Evolutionary conservation across 2,329 filamentous ascomycete genomes (phyloP).

Genomic region (Colletotrichum sp.): DNA sequence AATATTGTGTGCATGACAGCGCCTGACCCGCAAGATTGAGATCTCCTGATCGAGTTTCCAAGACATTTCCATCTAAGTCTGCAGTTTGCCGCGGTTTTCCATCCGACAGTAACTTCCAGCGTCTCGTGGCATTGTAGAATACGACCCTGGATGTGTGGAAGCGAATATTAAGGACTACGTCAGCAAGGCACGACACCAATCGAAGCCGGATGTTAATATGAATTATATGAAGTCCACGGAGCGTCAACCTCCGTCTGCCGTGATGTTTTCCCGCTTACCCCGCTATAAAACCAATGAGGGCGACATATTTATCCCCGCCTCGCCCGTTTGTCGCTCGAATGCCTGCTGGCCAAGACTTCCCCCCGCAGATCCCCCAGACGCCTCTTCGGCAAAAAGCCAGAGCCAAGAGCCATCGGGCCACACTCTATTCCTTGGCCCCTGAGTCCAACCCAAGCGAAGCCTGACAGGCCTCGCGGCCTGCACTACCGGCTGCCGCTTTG

Average conservation of each 20-base stretch:
- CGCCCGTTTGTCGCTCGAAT: not conserved
- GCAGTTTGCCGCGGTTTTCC: not conserved
- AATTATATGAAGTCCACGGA: not conserved
- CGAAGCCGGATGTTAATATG: not conserved
- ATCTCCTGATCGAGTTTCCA: not conserved
- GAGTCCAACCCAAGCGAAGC: not conserved
- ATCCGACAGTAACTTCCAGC: not conserved
- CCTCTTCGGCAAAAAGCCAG: constrained; percentile 3
- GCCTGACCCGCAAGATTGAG: not conserved
- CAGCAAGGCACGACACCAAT: not conserved
- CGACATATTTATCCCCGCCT: not conserved
- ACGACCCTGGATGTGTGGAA: not conserved
- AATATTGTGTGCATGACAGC: not conserved
- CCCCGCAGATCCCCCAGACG: constrained; percentile 7
- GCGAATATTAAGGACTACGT: not conserved
- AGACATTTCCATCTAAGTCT: not conserved
- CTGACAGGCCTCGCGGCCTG: not conserved
- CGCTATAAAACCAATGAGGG: not conserved
- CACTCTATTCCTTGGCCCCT: not conserved
- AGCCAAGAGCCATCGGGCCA: not conserved
- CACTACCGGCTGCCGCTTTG: not conserved
- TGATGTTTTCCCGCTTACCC: not conserved
- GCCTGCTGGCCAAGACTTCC: constrained; percentile 6
- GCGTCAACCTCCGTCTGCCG: not conserved
- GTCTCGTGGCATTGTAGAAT: not conserved